A percentile compares a stretch with the other conserved stretches of the same genome.
phyloP scores from a whole-genome alignment of 2,329 filamentous ascomycete genomes.

The Hyphodiscus sp. region DNA sequence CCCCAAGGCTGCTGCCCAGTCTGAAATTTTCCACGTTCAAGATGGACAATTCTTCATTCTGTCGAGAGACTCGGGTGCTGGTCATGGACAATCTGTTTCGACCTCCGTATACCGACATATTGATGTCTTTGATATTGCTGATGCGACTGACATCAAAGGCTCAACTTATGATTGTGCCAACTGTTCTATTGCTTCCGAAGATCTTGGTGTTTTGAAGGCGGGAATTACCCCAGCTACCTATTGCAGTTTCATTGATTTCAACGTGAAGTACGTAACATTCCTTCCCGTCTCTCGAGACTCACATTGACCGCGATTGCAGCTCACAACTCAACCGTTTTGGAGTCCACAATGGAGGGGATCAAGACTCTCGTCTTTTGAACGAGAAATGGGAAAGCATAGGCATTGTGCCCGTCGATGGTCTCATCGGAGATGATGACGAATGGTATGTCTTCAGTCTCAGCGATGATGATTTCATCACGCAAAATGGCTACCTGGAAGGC shows the following conservation, averaged over 20 bases:
- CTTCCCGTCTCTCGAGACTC: not conserved
- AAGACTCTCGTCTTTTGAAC: slow-evolving; percentile 55
- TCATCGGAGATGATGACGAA: slow-evolving; percentile 43
- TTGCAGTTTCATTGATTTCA: slow-evolving; percentile 63
- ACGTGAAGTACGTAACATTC: slow-evolving; percentile 34
- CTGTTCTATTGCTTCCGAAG: slow-evolving; percentile 31
- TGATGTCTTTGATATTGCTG: slow-evolving; percentile 60
- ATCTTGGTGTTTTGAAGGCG: slow-evolving; percentile 43
- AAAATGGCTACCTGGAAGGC: slow-evolving; percentile 52
- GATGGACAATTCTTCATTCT: slow-evolving; percentile 61
- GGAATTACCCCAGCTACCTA: slow-evolving; percentile 53
- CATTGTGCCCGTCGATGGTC: slow-evolving; percentile 50
- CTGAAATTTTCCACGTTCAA: slow-evolving; percentile 59
- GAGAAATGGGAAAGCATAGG: slow-evolving; percentile 73
- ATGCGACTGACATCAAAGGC: slow-evolving; percentile 54
- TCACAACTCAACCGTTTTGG: slow-evolving; percentile 58
- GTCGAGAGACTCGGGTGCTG: slow-evolving; percentile 54
- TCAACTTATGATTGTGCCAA: slow-evolving; percentile 32
- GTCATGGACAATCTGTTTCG: slow-evolving; percentile 47
- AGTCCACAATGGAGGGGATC: slow-evolving; percentile 59
- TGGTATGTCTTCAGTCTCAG: slow-evolving; percentile 63
- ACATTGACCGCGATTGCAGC: slow-evolving; percentile 32
- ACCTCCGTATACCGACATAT: slow-evolving; percentile 59
- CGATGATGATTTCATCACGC: slow-evolving; percentile 72
- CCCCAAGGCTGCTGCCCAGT: slow-evolving; percentile 55